Evolutionary conservation across 805 yeast species (phyloP), one percentile per base, ranked within the genome.

Genomic region (Candida krabiensis): DNA sequence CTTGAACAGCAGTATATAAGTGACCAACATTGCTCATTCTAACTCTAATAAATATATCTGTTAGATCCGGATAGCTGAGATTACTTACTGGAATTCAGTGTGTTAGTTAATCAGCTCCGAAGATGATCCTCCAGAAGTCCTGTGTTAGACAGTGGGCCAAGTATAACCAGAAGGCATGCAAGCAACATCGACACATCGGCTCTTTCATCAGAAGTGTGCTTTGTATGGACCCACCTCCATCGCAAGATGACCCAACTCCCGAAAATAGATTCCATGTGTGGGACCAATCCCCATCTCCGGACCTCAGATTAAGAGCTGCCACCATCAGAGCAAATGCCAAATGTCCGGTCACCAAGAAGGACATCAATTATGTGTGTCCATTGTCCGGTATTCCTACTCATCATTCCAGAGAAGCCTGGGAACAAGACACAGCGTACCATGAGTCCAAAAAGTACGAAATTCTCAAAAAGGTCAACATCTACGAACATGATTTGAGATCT

Each of bases 321-420:
- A 79, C 82, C 41, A 93, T 91, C 46, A 77, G 90, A 58, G 83
- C 95, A 4, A 73, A 81, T 44, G 96, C 96, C 9, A 76, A 77
- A 55, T 91, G 98, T 61, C 98, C 97, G 0, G 93, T 90, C 9
- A 90, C 97, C 0, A 72, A 79, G 14, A 75, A 80, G 47, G 83
- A 84, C 31, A 86, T 93, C 42, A 73, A 83, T 49, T 93, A 73
- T 61, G 86, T 90, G 2, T 93, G 98, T 66, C 99, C 99, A 2
- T 67, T 76, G 40, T 86, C 96, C 4, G 99, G 99, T 2, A 89
- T 93, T 35, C 99, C 99, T 17, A 93, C 99, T 4, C 99, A 93
- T 61, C 95, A 87, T 58, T 80, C 87, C 15, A 73, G 74, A 56
- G 88, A 84, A 48, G 96, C 96, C 1, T 93, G 97, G 96, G 82